These are phyloP conservation scores for Trametes hirsuta DNA, from an alignment of 1,284 basidiomycete genomes.

Conservation along the genomic window DNA sequence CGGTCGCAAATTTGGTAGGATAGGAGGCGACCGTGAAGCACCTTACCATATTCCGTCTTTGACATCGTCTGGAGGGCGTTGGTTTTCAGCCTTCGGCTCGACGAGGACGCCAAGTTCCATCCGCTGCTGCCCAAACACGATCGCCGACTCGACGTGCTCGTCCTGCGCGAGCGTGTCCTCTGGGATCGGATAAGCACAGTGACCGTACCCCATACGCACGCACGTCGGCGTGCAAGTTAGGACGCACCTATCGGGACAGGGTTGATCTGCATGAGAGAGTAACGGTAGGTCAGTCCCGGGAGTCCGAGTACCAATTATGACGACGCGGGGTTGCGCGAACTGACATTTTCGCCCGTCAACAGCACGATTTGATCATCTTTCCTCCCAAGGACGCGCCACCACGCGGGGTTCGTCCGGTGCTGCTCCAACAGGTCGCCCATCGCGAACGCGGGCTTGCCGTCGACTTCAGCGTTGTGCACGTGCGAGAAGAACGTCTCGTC, in stretches of 20 bases:
- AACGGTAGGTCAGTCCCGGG: background rate
- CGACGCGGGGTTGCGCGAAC: background rate
- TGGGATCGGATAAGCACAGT: background rate
- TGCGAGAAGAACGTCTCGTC: slow-evolving; percentile 7
- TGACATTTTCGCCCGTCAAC: slow-evolving; percentile 14
- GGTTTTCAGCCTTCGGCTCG: background rate
- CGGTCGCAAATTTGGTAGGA: background rate
- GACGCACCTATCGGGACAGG: slow-evolving; percentile 8
- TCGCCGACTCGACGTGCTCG: slow-evolving; percentile 1
- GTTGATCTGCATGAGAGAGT: background rate
- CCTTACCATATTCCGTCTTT: no score
- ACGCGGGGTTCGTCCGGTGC: slow-evolving; percentile 12
- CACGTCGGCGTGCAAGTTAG: background rate
- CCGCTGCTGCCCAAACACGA: slow-evolving; percentile 16
- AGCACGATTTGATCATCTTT: slow-evolving; percentile 16
- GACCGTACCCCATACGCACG: background rate
- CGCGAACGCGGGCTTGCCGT: slow-evolving; percentile 11
- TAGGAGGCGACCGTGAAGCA: no score
- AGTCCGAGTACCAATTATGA: no score
- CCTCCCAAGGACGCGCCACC: slow-evolving; percentile 12
- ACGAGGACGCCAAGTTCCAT: slow-evolving; percentile 13
- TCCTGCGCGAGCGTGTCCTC: slow-evolving; percentile 13
- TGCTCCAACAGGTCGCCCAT: slow-evolving; percentile 14
- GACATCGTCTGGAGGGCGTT: background rate
- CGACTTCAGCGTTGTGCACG: slow-evolving; percentile 6